Conservation (phyloP, 352 stramenopile species). For the Phytopythium boreale region DNA sequence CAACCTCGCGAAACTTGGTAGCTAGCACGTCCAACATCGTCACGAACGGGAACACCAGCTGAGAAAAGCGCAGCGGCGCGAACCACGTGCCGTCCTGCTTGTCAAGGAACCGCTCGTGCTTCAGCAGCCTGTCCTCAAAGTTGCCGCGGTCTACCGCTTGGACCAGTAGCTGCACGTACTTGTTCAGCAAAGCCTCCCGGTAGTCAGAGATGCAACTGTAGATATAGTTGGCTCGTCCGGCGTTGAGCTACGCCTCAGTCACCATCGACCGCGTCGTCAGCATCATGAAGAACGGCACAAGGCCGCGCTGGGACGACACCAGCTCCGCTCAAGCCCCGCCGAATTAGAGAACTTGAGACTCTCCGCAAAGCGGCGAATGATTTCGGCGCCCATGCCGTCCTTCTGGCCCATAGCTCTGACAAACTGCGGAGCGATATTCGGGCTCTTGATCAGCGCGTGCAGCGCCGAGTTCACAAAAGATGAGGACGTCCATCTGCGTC, state of each 20-base stretch:
- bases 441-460: constrained; percentile 24
- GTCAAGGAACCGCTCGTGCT: constrained; percentile 21
- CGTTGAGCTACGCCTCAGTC: constrained; percentile 10
- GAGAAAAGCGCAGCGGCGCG: constrained; percentile 35
- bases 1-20: constrained; percentile 45
- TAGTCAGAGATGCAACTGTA: constrained; percentile 24
- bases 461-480: constrained; percentile 41
- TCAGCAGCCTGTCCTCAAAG: constrained; percentile 21
- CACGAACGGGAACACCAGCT: constrained; percentile 34
- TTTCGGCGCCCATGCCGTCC: constrained; percentile 21
- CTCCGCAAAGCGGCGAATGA: constrained; percentile 25
- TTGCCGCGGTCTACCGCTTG: constrained; percentile 28
- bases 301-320: constrained; percentile 34
- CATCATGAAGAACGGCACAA: constrained; percentile 36
- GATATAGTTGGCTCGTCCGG: constrained; percentile 26
- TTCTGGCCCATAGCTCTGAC: constrained; percentile 28
- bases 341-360: constrained; percentile 23
- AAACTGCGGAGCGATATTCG: constrained; percentile 26
- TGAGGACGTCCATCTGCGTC: constrained; percentile 33
- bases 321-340: constrained; percentile 23
- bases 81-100: constrained; percentile 21
- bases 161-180: constrained; percentile 26
- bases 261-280: constrained; percentile 34
- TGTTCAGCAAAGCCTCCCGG: constrained; percentile 23
- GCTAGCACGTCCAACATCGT: constrained; percentile 33